Conservation (phyloP, 164 flowering plant genomes). For the Vitis amurensis region DNA sequence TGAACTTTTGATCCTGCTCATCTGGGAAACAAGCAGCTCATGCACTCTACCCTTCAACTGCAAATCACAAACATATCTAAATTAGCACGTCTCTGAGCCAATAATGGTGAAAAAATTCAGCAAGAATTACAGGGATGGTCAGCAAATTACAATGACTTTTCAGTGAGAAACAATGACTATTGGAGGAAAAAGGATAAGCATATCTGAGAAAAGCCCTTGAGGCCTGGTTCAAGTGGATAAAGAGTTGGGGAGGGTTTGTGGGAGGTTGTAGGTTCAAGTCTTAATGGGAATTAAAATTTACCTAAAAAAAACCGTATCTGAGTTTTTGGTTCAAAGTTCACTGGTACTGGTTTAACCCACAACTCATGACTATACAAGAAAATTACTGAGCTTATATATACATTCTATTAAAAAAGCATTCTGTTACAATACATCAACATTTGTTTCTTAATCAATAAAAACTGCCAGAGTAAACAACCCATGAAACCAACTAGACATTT, state of each 20-base stretch:
- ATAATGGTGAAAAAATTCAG: neutral
- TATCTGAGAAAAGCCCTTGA: neutral
- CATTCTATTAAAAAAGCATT: no score
- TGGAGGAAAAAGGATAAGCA: no score
- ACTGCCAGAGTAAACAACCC: neutral
- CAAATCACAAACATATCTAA: neutral
- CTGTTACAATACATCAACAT: neutral
- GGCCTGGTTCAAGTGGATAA: neutral
- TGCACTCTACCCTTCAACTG: slow-evolving; percentile 76
- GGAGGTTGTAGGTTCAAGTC: no score
- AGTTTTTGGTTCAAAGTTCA: no score
- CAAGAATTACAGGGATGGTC: neutral
- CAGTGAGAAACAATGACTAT: no score
- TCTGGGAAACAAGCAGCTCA: slow-evolving; percentile 58
- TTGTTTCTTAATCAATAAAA: neutral
- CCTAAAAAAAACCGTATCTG: no score
- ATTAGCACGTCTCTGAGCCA: neutral
- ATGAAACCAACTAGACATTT: neutral
- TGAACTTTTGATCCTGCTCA: slow-evolving; percentile 39
- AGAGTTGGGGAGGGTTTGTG: no score
- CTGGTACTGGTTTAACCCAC: no score
- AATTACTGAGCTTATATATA: no score
- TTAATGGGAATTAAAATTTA: no score
- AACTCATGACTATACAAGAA: no score
- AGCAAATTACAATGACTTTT: neutral